Evolutionary conservation across 78 protist genomes (phyloP).

Genomic region (Mantamonas sphyraenae): DNA sequence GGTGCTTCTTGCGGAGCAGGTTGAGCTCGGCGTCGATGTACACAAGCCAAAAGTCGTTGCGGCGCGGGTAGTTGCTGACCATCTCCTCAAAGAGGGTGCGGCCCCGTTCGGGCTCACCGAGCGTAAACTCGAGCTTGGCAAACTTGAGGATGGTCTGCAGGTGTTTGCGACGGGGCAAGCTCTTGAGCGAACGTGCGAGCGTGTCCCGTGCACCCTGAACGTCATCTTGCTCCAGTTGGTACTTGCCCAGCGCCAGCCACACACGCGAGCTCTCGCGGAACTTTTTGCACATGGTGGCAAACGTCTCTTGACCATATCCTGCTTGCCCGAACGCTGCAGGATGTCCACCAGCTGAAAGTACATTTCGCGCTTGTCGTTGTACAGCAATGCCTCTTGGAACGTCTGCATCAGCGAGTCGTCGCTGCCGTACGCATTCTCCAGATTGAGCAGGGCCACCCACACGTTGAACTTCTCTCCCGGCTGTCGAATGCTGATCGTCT

Average conservation of each 20-base stretch:
- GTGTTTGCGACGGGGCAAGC: conserved; percentile 60
- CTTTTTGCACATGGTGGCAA: conserved; percentile 39
- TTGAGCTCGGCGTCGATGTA: conserved; percentile 83
- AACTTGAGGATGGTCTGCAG: conserved; percentile 54
- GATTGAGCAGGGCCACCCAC: conserved; percentile 84
- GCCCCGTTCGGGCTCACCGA: conserved; percentile 84
- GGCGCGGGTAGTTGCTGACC: conserved; percentile 54
- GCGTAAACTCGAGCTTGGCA: conserved; percentile 80
- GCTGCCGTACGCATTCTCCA: conserved; percentile 76
- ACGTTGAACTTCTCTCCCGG: conserved; percentile 75
- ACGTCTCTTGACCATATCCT: conserved; percentile 21
- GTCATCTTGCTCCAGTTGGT: background rate
- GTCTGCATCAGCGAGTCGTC: conserved; percentile 24
- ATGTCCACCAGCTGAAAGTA: conserved; percentile 27
- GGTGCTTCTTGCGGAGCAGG: background rate
- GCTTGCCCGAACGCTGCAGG: conserved; percentile 17
- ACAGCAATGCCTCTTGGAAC: conserved; percentile 52
- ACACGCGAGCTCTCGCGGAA: conserved; percentile 33
- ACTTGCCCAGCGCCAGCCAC: conserved; percentile 52
- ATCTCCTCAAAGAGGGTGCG: conserved; percentile 64
- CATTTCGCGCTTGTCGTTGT: conserved; percentile 28
- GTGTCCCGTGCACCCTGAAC: conserved; percentile 19
- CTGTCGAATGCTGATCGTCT: conserved; percentile 33
- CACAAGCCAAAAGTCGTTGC: conserved; percentile 89
- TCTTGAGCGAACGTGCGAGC: conserved; percentile 29